phyloP scores from a whole-genome alignment of 345 rosid genomes.

The Erucastrum elatum region DNA sequence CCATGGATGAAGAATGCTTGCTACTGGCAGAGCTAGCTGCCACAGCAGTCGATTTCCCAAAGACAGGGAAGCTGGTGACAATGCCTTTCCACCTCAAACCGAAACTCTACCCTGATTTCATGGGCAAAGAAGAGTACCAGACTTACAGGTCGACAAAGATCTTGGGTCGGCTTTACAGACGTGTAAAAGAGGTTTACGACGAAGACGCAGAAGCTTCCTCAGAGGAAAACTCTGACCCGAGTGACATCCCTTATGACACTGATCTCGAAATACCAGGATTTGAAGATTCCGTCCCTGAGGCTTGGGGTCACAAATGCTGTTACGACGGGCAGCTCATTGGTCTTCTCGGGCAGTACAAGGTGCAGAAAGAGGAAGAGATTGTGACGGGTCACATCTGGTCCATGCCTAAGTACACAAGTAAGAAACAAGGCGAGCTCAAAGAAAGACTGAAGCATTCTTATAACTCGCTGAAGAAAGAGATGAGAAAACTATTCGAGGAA shows the following conservation, averaged over 20 bases:
- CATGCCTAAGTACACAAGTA: conserved; percentile 69
- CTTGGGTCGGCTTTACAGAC: conserved; percentile 74
- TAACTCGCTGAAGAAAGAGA: conserved; percentile 65
- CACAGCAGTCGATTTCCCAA: conserved; percentile 89
- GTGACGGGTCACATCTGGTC: conserved; percentile 97
- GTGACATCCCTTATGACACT: conserved; percentile 59
- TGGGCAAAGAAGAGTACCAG: conserved; percentile 75
- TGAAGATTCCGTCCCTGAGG: conserved; percentile 55
- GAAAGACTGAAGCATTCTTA: conserved; percentile 81
- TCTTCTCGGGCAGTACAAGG: conserved; percentile 52
- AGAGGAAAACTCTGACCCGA: conserved; percentile 37
- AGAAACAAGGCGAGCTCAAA: conserved; percentile 70
- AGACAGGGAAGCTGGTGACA: conserved; percentile 72
- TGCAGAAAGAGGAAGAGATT: conserved; percentile 82
- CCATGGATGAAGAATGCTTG: conserved; percentile 67
- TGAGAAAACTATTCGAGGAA: conserved; percentile 59
- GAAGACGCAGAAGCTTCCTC: conserved; percentile 48
- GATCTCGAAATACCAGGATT: conserved; percentile 66
- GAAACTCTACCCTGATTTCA: conserved; percentile 79
- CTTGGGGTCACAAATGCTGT: conserved; percentile 76
- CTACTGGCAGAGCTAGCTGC: conserved; percentile 82
- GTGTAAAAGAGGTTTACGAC: conserved; percentile 56
- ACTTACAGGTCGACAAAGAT: conserved; percentile 74
- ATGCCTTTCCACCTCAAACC: conserved; percentile 74
- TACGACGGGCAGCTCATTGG: conserved; percentile 76